Base-by-base conservation (phyloP, 805 yeast genomes). In the Candida rishiriensis region DNA sequence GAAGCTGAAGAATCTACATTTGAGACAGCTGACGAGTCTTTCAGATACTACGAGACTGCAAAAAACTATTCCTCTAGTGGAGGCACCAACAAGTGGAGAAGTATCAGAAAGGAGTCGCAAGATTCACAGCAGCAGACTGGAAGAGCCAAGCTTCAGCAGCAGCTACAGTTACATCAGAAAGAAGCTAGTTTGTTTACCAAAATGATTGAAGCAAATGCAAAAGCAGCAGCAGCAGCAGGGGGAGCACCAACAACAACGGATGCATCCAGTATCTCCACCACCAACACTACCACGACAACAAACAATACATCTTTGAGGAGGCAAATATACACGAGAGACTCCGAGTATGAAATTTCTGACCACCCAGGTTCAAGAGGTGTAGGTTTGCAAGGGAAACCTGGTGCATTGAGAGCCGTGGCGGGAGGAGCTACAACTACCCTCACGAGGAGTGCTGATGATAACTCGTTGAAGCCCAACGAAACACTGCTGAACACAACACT, bases 131-230 rank as follows among this genome's bases (percentile, higher is more conserved):
- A 21, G 26, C 26, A 21, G 26, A 21, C 26, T 21, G 26, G 26
- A 21, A 21, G 26, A 21, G 7, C 4, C 26, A 21, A 21, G 26
- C 7, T 7, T 21, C 26, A 21, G 26, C 26, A 7, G 9, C 34
- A 16, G 29, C 11, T 15, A 28, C 26, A 21, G 7, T 4, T 21
- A 21, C 26, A 21, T 15, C 43, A 48, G 3, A 49, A 47, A 29
- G 60, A 55, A 15, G 56, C 48, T 12, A 43, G 44, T 7, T 34
- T 54, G n/a, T 32, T 54, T 12, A 42, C 48, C n/a, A 46, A 49
- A 26, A 36, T 54, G n/a, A 48, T 49, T 49, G 56, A 54, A 28
- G 44, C 48, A 17, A 51, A 47, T 41, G 29, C 46, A 36, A 50
- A 41, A 37, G 35, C 18, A 46, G 46, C 17, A 35, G 29, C 21